These are phyloP conservation scores for Nothophaeocryptopus gaeumannii DNA, from an alignment of 2,329 filamentous ascomycete genomes.

Conservation along the genomic window DNA sequence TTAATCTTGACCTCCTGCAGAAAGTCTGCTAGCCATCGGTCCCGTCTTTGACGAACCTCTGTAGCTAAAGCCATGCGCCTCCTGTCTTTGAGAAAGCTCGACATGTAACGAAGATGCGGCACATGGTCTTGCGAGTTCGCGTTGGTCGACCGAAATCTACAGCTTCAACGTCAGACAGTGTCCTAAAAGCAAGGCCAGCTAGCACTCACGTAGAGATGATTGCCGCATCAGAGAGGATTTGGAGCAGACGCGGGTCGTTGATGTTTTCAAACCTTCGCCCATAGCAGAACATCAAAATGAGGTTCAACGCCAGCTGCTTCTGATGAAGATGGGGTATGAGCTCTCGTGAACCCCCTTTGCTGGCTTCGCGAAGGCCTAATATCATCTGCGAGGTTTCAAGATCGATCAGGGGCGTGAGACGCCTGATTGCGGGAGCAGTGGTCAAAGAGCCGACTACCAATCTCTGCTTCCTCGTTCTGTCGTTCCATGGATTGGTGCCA, in stretches of 20 bases:
- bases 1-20: not conserved
- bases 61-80: not conserved
- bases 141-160: slow-evolving; percentile 3
- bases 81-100: not conserved
- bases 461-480: slow-evolving; percentile 4
- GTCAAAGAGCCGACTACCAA: slow-evolving; percentile 1
- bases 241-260: not conserved
- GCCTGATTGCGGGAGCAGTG: slow-evolving; percentile 1
- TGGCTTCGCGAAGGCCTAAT: not conserved
- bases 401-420: not conserved
- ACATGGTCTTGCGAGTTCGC: slow-evolving; percentile 5
- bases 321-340: slow-evolving; percentile 1
- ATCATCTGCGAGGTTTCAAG: slow-evolving; percentile 2
- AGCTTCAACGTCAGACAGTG: not conserved
- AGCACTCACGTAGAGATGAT: not conserved
- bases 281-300: slow-evolving; percentile 8
- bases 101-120: not conserved
- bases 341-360: not conserved
- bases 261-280: not conserved
- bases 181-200: not conserved
- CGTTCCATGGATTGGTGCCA: slow-evolving; percentile 6
- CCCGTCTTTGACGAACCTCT: not conserved
- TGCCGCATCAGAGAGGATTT: slow-evolving; percentile 4
- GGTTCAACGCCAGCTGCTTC: slow-evolving; percentile 3
- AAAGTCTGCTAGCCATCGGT: slow-evolving; percentile 1